phyloP scores from a whole-genome alignment of 2,329 filamentous ascomycete genomes.

The Sclerotinia nivalis region DNA sequence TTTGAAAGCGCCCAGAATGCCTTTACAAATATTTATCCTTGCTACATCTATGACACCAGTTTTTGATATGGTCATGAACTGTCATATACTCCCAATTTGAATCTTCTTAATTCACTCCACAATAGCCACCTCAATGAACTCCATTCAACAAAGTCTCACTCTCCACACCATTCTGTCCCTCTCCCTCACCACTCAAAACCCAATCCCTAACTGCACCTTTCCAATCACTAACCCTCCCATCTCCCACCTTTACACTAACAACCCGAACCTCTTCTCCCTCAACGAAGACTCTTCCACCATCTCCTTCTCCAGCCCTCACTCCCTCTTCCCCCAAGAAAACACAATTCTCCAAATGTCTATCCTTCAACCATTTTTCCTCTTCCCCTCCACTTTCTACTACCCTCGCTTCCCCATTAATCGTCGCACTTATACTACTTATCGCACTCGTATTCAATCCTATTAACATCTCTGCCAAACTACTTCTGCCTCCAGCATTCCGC shows the following conservation, averaged over 20 bases:
- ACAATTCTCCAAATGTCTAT: slow-evolving; percentile 87
- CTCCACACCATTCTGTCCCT: slow-evolving; percentile 21
- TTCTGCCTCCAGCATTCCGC: slow-evolving; percentile 63
- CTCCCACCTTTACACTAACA: slow-evolving; percentile 79
- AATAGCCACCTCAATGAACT: slow-evolving; percentile 18
- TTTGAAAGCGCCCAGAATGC: neutral
- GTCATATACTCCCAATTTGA: neutral
- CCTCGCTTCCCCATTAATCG: slow-evolving; percentile 84
- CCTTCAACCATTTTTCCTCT: slow-evolving; percentile 81
- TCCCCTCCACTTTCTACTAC: slow-evolving; percentile 72
- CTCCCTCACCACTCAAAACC: slow-evolving; percentile 39
- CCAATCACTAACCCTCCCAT: slow-evolving; percentile 90
- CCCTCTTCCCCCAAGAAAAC: slow-evolving; percentile 68
- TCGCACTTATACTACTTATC: slow-evolving; percentile 84
- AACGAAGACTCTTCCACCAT: slow-evolving; percentile 66
- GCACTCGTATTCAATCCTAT: slow-evolving; percentile 89
- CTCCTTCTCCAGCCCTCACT: slow-evolving; percentile 46
- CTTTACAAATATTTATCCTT: neutral
- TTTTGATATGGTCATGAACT: neutral
- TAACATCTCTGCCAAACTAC: slow-evolving; percentile 78
- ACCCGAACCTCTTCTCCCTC: slow-evolving; percentile 83
- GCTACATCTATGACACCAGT: neutral
- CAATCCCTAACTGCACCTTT: slow-evolving; percentile 92
- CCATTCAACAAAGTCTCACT: slow-evolving; percentile 37
- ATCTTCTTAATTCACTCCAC: neutral